Conservation (phyloP, 2,329 filamentous ascomycete species). For the Dothistroma pini region DNA sequence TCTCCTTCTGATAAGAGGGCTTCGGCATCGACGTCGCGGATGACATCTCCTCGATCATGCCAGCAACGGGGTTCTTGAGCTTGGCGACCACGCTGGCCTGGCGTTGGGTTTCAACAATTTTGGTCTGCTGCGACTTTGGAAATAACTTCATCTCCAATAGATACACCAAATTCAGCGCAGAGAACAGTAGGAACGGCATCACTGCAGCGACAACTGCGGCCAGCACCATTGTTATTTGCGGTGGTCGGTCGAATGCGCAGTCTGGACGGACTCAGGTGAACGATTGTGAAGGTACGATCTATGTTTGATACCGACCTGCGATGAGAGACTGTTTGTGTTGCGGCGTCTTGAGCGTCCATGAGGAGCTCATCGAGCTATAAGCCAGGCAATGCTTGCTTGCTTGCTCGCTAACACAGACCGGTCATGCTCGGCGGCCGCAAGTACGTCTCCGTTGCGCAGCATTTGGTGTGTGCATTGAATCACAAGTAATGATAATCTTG, state of each 20-base stretch:
- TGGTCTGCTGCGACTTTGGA: background rate
- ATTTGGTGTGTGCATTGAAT: background rate
- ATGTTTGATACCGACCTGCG: background rate
- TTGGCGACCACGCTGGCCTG: conserved; percentile 35
- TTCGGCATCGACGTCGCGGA: conserved; percentile 45
- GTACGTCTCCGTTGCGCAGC: background rate
- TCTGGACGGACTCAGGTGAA: background rate
- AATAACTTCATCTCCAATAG: background rate
- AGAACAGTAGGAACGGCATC: background rate
- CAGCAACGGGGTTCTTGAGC: conserved; percentile 54
- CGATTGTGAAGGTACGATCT: background rate
- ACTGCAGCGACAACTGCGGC: background rate
- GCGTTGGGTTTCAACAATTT: conserved; percentile 9
- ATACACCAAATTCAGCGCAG: background rate
- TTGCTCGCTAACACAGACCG: background rate
- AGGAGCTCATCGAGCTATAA: background rate
- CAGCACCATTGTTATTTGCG: background rate
- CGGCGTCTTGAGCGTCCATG: too few species aligned
- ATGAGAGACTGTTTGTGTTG: background rate
- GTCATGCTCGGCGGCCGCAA: background rate
- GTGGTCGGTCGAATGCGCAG: too few species aligned
- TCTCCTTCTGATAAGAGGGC: conserved; percentile 37
- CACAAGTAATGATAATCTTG: too few species aligned
- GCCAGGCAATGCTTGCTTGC: background rate
- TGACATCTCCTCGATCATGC: conserved; percentile 50